phyloP scores from a whole-genome alignment of 2,329 filamentous ascomycete genomes.

The Alternaria metachromatica region DNA sequence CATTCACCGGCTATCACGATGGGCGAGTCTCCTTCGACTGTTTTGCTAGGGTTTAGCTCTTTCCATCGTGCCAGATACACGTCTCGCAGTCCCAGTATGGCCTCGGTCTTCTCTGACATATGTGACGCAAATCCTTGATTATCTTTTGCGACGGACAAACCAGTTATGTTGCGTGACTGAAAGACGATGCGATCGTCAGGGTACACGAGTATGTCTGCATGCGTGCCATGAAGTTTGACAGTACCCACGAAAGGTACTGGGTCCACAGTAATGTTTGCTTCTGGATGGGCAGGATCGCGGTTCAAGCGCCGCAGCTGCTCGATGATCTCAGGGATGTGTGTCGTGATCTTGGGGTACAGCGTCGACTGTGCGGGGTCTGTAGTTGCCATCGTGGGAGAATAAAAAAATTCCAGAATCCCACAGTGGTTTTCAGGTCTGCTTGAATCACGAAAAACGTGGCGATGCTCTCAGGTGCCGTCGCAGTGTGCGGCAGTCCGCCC shows the following conservation, averaged over 20 bases:
- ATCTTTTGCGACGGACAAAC: conserved; percentile 25
- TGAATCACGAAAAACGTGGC: no score
- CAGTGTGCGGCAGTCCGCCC: not conserved
- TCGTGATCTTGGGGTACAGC: conserved; percentile 41
- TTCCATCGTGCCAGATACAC: conserved; percentile 25
- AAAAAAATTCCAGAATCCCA: no score
- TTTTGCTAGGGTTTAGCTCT: conserved; percentile 16
- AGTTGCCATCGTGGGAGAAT: conserved; percentile 11
- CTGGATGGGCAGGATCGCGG: conserved; percentile 4
- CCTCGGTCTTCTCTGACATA: conserved; percentile 22
- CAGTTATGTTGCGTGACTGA: conserved; percentile 32
- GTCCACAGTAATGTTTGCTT: conserved; percentile 2
- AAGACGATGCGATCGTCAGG: conserved; percentile 27
- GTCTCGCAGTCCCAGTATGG: conserved; percentile 27
- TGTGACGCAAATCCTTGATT: conserved; percentile 33
- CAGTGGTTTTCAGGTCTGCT: no score
- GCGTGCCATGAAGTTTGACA: conserved; percentile 45
- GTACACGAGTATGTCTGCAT: conserved; percentile 39
- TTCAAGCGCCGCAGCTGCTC: conserved; percentile 21
- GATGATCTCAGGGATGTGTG: conserved; percentile 26
- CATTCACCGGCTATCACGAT: conserved; percentile 41
- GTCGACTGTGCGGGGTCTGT: conserved; percentile 20
- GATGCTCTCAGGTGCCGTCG: not conserved
- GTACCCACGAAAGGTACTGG: conserved; percentile 35
- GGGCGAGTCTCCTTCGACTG: conserved; percentile 14